Evolutionary conservation across 2,329 filamentous ascomycete species (phyloP), one percentile per base, ranked within the genome.

Genomic region (Colletotrichum sp.): DNA sequence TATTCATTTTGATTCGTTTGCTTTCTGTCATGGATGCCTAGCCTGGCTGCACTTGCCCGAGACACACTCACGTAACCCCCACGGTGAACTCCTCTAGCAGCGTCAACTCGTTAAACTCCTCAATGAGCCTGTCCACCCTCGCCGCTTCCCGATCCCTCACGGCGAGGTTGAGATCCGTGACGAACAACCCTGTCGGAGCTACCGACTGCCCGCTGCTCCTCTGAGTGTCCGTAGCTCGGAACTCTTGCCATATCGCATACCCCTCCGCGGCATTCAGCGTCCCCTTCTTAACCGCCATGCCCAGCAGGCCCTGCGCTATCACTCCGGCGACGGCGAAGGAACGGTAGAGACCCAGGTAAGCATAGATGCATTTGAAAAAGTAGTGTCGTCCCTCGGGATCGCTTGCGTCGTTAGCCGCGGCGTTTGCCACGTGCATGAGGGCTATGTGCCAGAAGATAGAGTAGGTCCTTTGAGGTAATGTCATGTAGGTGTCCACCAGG

Each of bases 401-500:
- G 8, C 78, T 77, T 2, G 77, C 79, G 30, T 80, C 78, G 13
- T 79, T 78, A 0, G 86, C 75, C 18, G 86, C 81, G 4, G 83
- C 84, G 62, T 87, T 87, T 9, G 83, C 79, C 4, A 87, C 79
- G 36, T 86, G 86, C 8, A 85, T 80, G 28, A 87, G 79, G 1
- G 83, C 84, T 15, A 80, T 85, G 69, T 87, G 84, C 84, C 85
- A 87, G 10, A 87, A 78, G 13, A 87, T 82, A 6, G 83, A 82
- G 74, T 83, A 85, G 4, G 80, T 80, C 6, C 84, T 83, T 15
- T 80, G 80, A 7, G 78, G 73, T 52, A 84, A 80, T 10, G 79
- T 79, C 32, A 84, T 82, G 73, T 86, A 86, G n/a, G 82, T 78
- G 28, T 86, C 74, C 8, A 87, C 79, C 7, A 86, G 81, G n/a